These are phyloP conservation scores for Trametes sp. DNA, from an alignment of 1,284 basidiomycete species.

Conservation along the genomic window DNA sequence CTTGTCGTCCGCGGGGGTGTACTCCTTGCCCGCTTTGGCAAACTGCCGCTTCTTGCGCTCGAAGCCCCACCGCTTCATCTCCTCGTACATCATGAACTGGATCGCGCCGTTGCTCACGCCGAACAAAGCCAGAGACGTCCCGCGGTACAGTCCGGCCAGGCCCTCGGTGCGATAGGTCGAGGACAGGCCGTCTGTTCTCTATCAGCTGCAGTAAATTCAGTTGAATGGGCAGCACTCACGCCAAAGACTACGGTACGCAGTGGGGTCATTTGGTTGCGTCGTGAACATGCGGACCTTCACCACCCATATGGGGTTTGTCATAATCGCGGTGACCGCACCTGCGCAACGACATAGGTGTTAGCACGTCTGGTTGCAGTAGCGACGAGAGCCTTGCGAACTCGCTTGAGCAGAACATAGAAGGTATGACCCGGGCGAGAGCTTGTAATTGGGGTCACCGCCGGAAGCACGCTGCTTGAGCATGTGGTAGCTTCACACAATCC, in stretches of 20 bases:
- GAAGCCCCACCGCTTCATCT: slow-evolving; percentile 92
- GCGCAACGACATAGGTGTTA: slow-evolving; percentile 28
- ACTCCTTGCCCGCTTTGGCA: slow-evolving; percentile 63
- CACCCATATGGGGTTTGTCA: slow-evolving; percentile 99
- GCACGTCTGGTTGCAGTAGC: slow-evolving; percentile 15
- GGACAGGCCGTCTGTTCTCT: slow-evolving; percentile 73
- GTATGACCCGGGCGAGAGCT: slow-evolving; percentile 81
- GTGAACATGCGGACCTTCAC: slow-evolving; percentile 99
- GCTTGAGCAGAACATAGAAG: slow-evolving; percentile 94
- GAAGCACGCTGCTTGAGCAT: slow-evolving; percentile 86
- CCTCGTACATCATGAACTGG: slow-evolving; percentile 97
- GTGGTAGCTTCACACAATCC: slow-evolving; percentile 75
- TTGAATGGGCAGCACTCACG: slow-evolving; percentile 50
- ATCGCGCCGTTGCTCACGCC: slow-evolving; percentile 97
- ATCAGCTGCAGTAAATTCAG: background rate
- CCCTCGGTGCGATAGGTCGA: slow-evolving; percentile 82
- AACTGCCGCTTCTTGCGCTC: slow-evolving; percentile 74
- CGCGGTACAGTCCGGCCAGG: slow-evolving; percentile 83
- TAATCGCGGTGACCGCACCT: slow-evolving; percentile 92
- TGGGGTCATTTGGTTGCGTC: slow-evolving; percentile 68
- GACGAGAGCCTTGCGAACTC: slow-evolving; percentile 66
- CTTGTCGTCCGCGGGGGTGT: slow-evolving; percentile 82
- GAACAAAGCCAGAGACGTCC: slow-evolving; percentile 88
- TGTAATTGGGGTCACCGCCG: slow-evolving; percentile 62
- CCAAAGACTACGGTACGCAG: slow-evolving; percentile 81